phyloP scores from a whole-genome alignment of 371 early-diverging fungal genomes.

The Mucor indicus region DNA sequence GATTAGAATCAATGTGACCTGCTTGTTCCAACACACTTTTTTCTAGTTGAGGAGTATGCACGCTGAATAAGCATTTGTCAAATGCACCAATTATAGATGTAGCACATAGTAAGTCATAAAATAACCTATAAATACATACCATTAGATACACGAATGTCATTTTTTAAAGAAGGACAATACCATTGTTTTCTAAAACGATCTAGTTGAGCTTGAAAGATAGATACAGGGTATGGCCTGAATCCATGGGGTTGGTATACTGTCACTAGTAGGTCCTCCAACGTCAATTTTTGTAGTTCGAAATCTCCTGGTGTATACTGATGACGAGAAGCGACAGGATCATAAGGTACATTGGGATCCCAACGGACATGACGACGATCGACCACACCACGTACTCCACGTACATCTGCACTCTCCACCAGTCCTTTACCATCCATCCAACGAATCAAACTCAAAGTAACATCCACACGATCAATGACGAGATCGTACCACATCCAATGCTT shows the following conservation, averaged over 20 bases:
- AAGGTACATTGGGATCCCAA: constrained; percentile 73
- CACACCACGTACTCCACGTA: constrained; percentile 89
- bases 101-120: constrained; percentile 89
- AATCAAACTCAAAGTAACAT: constrained; percentile 84
- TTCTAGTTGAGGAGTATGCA: constrained; percentile 79
- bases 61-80: constrained; percentile 91
- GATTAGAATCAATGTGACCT: constrained; percentile 39
- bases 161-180: too few species aligned
- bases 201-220: constrained; percentile 83
- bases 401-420: constrained; percentile 73
- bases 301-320: constrained; percentile 73
- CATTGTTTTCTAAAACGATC: constrained; percentile 87
- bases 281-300: constrained; percentile 81
- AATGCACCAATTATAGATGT: constrained; percentile 90
- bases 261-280: constrained; percentile 39
- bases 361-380: constrained; percentile 84
- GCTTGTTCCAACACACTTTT: constrained; percentile 49
- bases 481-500: constrained; percentile 70
- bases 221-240: constrained; percentile 86
- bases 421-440: constrained; percentile 93
- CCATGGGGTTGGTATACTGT: constrained; percentile 27
- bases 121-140: constrained; percentile 37
- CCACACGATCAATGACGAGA: constrained; percentile 76
- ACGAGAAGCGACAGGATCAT: constrained; percentile 59
- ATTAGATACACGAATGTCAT: not conserved